These are phyloP conservation scores for Pyrenophora seminiperda DNA, from an alignment of 2,329 filamentous ascomycete species.

Conservation along the genomic window DNA sequence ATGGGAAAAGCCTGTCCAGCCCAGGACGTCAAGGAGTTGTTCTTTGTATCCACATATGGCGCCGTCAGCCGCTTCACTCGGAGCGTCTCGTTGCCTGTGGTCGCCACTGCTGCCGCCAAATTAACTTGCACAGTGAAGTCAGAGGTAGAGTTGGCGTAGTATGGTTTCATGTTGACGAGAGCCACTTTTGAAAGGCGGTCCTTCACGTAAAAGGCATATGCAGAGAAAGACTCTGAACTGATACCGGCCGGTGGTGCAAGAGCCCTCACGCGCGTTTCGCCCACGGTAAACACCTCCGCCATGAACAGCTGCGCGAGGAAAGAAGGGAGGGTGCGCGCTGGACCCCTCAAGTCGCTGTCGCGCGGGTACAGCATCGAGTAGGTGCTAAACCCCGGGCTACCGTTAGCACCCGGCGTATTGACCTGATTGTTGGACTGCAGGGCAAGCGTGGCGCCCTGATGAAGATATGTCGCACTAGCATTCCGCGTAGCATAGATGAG, in stretches of 20 bases:
- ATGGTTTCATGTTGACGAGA: conserved; percentile 17
- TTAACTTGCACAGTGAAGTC: conserved; percentile 3
- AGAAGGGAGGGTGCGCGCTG: conserved; percentile 10
- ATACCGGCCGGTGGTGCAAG: conserved; percentile 2
- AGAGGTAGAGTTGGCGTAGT: conserved; percentile 7
- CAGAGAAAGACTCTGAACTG: conserved; percentile 6
- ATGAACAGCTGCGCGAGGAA: conserved; percentile 17
- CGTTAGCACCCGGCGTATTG: conserved; percentile 15
- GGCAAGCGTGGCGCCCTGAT: conserved; percentile 18
- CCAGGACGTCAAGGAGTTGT: conserved; percentile 7
- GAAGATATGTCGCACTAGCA: conserved; percentile 6
- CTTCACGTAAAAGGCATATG: conserved; percentile 15
- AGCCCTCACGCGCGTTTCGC: conserved; percentile 2
- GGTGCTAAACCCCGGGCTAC: conserved; percentile 14
- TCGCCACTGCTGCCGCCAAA: neutral
- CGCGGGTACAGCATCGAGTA: conserved; percentile 18
- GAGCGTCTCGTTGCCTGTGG: neutral
- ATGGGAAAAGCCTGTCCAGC: conserved; percentile 13
- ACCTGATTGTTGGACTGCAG: conserved; percentile 16
- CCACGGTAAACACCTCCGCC: conserved; percentile 9
- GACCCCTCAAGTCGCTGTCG: conserved; percentile 13
- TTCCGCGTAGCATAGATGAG: conserved; percentile 17
- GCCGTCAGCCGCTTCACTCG: conserved; percentile 5
- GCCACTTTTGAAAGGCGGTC: conserved; percentile 12
- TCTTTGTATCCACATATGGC: conserved; percentile 7